Evolutionary conservation across 441 rosid species (phyloP).

Genomic region (Adansonia madagascariensis): DNA sequence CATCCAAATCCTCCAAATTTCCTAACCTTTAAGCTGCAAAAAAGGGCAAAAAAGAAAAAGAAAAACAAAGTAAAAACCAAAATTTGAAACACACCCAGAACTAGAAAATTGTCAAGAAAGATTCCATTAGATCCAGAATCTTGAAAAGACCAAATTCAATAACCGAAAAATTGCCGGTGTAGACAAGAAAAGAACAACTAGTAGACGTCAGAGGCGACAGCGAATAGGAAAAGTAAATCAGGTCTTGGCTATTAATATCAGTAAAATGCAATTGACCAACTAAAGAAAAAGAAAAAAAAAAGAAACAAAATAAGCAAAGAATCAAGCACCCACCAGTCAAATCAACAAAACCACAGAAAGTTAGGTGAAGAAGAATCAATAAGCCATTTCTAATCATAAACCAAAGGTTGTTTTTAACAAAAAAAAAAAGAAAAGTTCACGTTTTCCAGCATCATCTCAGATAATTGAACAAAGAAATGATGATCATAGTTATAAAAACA

Average conservation of each 20-base stretch:
- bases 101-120: neutral
- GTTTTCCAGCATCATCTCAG: neutral
- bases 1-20: slow-evolving; percentile 21
- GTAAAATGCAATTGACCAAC: neutral
- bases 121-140: too few relatives aligned
- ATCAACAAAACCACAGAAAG: slow-evolving; percentile 9
- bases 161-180: neutral
- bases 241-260: neutral
- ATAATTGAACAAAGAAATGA: neutral
- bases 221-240: neutral
- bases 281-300: neutral
- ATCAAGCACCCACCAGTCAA: slow-evolving; percentile 22
- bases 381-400: neutral
- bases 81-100: slow-evolving; percentile 2
- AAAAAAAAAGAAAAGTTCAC: slow-evolving; percentile 12
- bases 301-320: neutral
- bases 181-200: slow-evolving; percentile 12
- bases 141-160: neutral
- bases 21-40: slow-evolving; percentile 16
- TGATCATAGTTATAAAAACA: neutral
- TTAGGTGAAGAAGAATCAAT: slow-evolving; percentile 14
- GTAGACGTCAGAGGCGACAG: slow-evolving; percentile 19
- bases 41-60: slow-evolving; percentile 18
- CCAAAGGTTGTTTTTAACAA: neutral
- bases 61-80: slow-evolving; percentile 21